Evolutionary conservation across 2,329 filamentous ascomycete genomes (phyloP).

Genomic region (Fonsecaea multimorphosa): DNA sequence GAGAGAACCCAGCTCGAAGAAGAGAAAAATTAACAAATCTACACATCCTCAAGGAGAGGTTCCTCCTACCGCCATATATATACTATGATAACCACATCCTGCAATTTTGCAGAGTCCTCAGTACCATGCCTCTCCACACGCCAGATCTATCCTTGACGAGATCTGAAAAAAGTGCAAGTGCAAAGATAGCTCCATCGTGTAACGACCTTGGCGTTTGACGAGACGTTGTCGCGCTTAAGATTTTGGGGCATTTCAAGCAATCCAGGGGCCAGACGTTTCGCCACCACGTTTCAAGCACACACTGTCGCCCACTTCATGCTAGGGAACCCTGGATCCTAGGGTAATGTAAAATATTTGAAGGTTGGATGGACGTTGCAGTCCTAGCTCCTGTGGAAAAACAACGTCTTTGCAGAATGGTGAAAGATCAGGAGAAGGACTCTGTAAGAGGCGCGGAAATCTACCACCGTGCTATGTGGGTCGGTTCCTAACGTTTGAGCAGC

Average conservation of each 20-base stretch:
- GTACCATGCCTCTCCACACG: neutral
- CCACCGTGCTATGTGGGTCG: too few relatives aligned
- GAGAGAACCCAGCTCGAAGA: conserved; percentile 3
- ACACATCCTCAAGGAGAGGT: neutral
- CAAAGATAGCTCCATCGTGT: neutral
- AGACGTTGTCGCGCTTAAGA: neutral
- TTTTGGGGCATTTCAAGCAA: neutral
- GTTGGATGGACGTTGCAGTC: neutral
- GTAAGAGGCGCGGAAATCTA: too few relatives aligned
- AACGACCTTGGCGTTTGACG: conserved; percentile 6
- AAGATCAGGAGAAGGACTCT: too few relatives aligned
- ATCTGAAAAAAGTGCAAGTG: neutral
- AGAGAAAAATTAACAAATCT: neutral
- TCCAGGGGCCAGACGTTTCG: too few relatives aligned
- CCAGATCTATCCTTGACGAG: neutral
- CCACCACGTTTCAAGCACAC: conserved; percentile 4
- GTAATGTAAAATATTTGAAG: too few relatives aligned
- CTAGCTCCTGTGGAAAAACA: neutral
- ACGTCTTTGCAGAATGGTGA: too few relatives aligned
- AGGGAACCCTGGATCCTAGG: too few relatives aligned
- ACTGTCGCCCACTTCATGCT: neutral
- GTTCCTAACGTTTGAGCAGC: too few relatives aligned
- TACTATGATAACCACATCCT: neutral
- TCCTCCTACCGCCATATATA: neutral
- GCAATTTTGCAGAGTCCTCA: neutral